Base-by-base conservation (phyloP, 257 asterid species). In the Nemophila menziesii region DNA sequence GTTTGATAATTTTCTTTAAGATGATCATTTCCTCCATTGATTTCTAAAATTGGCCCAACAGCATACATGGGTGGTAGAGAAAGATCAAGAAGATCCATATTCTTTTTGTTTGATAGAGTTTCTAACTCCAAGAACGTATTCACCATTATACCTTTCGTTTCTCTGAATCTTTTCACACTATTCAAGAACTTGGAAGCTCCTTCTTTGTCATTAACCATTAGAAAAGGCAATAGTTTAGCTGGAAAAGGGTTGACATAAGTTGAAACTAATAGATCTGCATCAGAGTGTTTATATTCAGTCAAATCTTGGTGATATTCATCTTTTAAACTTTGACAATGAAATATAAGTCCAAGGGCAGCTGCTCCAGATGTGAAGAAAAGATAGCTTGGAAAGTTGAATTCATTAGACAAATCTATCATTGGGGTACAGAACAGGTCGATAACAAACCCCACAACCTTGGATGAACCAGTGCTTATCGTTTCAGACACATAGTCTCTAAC, bases 71-170 rank as follows among this genome's bases (percentile, higher is more conserved):
- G 72, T 1, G 77, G 77, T n/a, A n/a, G n/a, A n/a, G n/a, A 33
- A 64, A 29, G 11, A 17, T 60, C 12, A 38, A 11, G 5, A 3
- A 17, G 5, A 70, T 49, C 38, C 51, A 52, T 46, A 49, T 23
- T 16, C 61, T n/a, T n/a, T n/a, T n/a, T n/a, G n/a, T n/a, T 2
- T 0, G 72, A 66, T 0, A 56, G 52, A 14, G 61, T 17, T 20
- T 70, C 72, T 2, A 69, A 38, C 16, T 53, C 77, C 20, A 11
- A 22, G 37, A 65, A 69, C 0, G 77, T 70, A 37, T 70, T 70
- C 13, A 65, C 17, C 8, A 70, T 9, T 7, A 60, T 51, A 3
- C 58, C 73, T 20, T 61, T 56, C 1, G 73, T 36, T 33, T 56
- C 64, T 39, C 48, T 57, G 8, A 22, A 46, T 37, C 42, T 29